Evolutionary conservation across 306 rosid species (phyloP).

Genomic region (Luffa acutangula): DNA sequence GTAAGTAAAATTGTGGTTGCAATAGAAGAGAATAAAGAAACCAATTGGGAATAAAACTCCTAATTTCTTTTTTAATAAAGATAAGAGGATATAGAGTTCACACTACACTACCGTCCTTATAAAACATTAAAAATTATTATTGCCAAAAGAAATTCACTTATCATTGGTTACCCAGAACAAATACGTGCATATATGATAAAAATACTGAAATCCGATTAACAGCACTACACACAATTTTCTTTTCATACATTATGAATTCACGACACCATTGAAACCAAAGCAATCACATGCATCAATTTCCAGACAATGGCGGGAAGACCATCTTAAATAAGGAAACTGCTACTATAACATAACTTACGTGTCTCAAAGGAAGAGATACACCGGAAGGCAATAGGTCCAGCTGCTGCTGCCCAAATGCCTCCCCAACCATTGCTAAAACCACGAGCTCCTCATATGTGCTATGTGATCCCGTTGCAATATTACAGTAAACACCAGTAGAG

Average conservation of each 20-base stretch:
- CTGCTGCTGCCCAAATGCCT: slow-evolving; percentile 89
- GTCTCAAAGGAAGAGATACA: slow-evolving; percentile 82
- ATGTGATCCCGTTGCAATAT: slow-evolving; percentile 61
- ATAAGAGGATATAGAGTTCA: neutral
- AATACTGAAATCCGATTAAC: neutral
- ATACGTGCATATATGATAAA: neutral
- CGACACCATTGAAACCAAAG: neutral
- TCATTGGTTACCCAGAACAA: neutral
- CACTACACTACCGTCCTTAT: neutral
- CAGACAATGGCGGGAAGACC: neutral
- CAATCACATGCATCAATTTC: neutral
- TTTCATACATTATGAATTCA: neutral
- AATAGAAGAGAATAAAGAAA: slow-evolving; percentile 1
- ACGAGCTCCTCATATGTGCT: slow-evolving; percentile 75
- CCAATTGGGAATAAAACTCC: neutral
- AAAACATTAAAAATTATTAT: neutral
- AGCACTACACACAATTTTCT: neutral
- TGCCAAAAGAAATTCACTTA: neutral
- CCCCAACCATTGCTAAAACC: slow-evolving; percentile 94
- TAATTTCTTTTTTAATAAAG: neutral
- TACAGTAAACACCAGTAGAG: slow-evolving; percentile 73
- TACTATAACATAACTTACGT: slow-evolving; percentile 43
- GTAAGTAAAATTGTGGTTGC: neutral
- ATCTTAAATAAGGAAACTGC: neutral
- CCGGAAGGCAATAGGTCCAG: slow-evolving; percentile 91